Percentiles rank a stretch among this genome's conserved stretches.
Conservation (phyloP, 192 early-diverging fungal genomes). For the Powellomyces hirtus region DNA sequence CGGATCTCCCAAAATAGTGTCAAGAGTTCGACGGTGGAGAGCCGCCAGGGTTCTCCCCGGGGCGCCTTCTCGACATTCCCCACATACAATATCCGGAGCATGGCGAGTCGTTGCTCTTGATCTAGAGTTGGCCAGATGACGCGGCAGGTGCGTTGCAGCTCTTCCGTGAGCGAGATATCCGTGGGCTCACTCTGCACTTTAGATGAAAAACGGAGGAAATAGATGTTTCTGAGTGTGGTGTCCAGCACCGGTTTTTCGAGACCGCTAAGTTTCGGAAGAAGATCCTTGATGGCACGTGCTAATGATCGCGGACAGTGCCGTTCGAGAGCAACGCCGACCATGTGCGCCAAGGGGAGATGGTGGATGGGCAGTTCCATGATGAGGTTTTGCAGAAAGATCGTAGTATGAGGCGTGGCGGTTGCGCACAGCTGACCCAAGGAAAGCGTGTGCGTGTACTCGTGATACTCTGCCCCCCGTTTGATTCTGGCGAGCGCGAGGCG, state of each 20-base stretch:
- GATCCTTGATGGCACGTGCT: neutral
- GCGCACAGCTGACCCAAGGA: neutral
- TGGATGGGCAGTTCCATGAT: neutral
- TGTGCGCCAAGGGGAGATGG: neutral
- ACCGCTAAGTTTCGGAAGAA: neutral
- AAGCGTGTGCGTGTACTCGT: too few species aligned
- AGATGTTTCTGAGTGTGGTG: neutral
- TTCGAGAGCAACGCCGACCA: neutral
- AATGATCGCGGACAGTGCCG: neutral
- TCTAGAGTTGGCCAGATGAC: neutral
- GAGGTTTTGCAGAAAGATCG: neutral
- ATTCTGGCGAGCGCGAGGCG: neutral
- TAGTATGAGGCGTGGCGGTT: neutral
- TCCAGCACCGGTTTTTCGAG: neutral
- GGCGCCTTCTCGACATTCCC: neutral
- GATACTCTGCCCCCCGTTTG: neutral
- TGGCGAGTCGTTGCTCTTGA: neutral
- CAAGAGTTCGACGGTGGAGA: neutral
- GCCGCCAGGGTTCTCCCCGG: neutral
- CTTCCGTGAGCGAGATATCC: neutral
- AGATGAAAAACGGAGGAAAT: too few species aligned
- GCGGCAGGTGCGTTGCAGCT: neutral
- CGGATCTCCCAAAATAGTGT: neutral
- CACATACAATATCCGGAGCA: neutral
- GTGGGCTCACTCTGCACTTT: neutral